Percentiles rank a stretch among this genome's conserved stretches.
Evolutionary conservation across 768 basidiomycete genomes (phyloP).

Genomic region (Xerocomellus intermedius): DNA sequence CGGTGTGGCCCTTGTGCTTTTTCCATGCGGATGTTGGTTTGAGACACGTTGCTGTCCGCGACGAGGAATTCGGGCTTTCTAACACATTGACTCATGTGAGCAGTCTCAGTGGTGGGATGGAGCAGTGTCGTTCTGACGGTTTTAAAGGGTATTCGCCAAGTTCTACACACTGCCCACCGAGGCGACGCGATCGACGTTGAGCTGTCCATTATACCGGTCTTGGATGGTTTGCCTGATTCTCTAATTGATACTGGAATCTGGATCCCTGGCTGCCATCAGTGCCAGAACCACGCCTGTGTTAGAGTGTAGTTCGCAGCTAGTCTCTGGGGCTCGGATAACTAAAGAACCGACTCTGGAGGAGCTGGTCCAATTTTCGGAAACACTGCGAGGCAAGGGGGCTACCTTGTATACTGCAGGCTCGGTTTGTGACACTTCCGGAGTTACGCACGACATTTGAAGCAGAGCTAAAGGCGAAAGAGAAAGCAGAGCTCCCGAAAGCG

Average conservation of each 20-base stretch:
- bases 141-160: constrained; percentile 76
- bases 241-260: constrained; percentile 41
- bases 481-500: too few species aligned
- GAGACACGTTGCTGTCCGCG: constrained; percentile 82
- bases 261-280: constrained; percentile 45
- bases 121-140: constrained; percentile 16
- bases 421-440: too few species aligned
- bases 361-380: constrained; percentile 75
- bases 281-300: constrained; percentile 39
- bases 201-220: constrained; percentile 50
- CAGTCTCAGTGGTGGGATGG: constrained; percentile 14
- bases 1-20: constrained; percentile 87
- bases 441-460: too few species aligned
- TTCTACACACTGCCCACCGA: constrained; percentile 60
- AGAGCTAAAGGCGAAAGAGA: too few species aligned
- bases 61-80: constrained; percentile 80
- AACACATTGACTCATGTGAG: constrained; percentile 85
- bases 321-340: constrained; percentile 49
- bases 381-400: constrained; percentile 78
- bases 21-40: constrained; percentile 88
- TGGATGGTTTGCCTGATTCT: constrained; percentile 25
- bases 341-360: constrained; percentile 81
- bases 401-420: constrained; percentile 57
- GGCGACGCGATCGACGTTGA: constrained; percentile 90
- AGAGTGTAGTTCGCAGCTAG: constrained; percentile 49